Base-by-base conservation (phyloP, 345 rosid species). In the Euphorbia peplus region DNA sequence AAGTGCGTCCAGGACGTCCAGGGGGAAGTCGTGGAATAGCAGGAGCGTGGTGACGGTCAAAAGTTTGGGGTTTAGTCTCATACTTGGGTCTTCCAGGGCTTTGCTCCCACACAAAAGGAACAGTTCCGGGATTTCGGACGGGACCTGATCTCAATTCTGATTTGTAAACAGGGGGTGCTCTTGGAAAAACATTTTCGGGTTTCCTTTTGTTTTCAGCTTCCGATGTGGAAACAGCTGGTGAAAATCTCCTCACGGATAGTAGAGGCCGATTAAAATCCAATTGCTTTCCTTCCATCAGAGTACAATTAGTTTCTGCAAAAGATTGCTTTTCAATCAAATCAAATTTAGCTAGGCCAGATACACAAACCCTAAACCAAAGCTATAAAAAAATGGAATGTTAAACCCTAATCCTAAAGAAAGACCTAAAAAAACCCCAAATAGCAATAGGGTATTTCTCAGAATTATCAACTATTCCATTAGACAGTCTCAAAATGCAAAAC, bases 121-220 rank as follows among this genome's bases (percentile, higher is more conserved):
- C 96, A 3, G 87, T 84, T 74, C 97, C 98, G 1, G 98, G 90
- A 58, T 82, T 83, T 58, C 95, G 81, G 1, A 93, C 66, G 2
- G 98, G 98, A 63, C 95, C 96, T n/a, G 97, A 91, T 67, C 85
- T 93, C 64, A 90, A 62, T 66, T 91, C 98, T 53, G 96, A 86
- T 65, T 79, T 88, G 83, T 87, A 91, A 32, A 83, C 89, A 65
- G 83, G 80, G 51, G 90, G 82, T 46, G 77, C 25, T 64, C 71
- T 80, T 73, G 77, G 76, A 22, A 59, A 51, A 73, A 81, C 69
- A 71, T 67, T 77, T 52, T 70, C 73, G 24, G 82, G 50, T 74
- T 84, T 82, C 82, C 74, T 75, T 78, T 71, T 86, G 70, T 39
- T 78, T 61, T 63, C 86, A 13, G 78, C 44, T 57, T 87, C 86